phyloP scores from a whole-genome alignment of 345 rosid genomes.

The Trapa incisa region DNA sequence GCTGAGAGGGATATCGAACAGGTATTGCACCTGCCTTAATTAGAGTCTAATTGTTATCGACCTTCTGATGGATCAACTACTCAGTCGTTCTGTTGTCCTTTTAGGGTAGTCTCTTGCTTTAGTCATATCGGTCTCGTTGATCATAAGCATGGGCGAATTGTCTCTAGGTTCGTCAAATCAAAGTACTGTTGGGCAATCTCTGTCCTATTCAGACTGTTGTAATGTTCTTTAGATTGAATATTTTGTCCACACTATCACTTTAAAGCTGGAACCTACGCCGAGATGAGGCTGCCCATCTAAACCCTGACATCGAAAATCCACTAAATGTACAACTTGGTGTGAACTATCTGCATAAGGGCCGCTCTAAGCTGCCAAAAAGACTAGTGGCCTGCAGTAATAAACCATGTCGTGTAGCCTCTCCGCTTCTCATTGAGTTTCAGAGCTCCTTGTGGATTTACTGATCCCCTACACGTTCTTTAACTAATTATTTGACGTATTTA shows the following conservation, averaged over 20 bases:
- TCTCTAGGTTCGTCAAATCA: neutral
- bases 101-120: neutral
- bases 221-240: neutral
- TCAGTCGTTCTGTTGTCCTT: neutral
- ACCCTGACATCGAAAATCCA: neutral
- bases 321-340: neutral
- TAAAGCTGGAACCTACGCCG: neutral
- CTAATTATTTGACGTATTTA: neutral
- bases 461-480: neutral
- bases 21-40: conserved; percentile 23
- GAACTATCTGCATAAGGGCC: neutral
- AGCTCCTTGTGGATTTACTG: neutral
- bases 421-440: neutral
- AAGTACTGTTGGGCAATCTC: neutral
- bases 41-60: neutral
- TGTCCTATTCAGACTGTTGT: neutral
- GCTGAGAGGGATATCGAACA: conserved; percentile 74
- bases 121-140: neutral
- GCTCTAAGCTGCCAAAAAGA: neutral
- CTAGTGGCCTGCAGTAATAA: neutral
- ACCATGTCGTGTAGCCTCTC: neutral
- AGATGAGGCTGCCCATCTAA: neutral
- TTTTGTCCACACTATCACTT: neutral
- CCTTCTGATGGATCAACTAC: neutral
- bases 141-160: neutral